Conservation (phyloP, 164 flowering plant genomes). For the Sextonia rubra region DNA sequence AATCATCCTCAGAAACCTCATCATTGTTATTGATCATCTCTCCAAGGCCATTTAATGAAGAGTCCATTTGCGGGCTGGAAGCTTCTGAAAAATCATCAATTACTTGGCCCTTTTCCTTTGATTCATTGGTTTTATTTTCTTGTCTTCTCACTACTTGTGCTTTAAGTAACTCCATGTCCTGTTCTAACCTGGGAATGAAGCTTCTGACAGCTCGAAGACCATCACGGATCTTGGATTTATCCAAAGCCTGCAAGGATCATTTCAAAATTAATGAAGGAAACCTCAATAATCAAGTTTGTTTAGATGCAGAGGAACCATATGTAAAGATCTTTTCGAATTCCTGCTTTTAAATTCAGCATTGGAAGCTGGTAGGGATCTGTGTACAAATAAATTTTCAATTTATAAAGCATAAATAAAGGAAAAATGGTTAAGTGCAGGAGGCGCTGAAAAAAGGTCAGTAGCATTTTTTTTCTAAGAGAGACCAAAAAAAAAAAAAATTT, state of each 20-base stretch:
- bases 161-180: slow-evolving; percentile 65
- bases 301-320: not conserved
- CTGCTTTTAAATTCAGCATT: not conserved
- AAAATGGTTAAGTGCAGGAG: too few relatives aligned
- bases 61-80: slow-evolving; percentile 19
- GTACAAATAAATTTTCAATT: too few relatives aligned
- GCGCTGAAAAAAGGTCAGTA: too few relatives aligned
- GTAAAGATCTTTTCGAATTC: not conserved
- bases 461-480: too few relatives aligned
- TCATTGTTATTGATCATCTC: slow-evolving; percentile 27
- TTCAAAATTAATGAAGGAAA: not conserved
- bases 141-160: slow-evolving; percentile 29
- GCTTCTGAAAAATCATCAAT: not conserved
- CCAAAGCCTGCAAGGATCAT: slow-evolving; percentile 57
- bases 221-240: slow-evolving; percentile 80
- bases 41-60: slow-evolving; percentile 31
- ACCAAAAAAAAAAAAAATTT: too few relatives aligned
- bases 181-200: slow-evolving; percentile 77
- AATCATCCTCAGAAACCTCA: slow-evolving; percentile 27
- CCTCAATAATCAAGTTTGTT: not conserved
- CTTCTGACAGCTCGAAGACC: slow-evolving; percentile 70
- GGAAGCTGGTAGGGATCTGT: not conserved
- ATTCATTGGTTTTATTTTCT: slow-evolving; percentile 19
- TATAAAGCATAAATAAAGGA: too few relatives aligned
- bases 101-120: slow-evolving; percentile 13